A percentile compares a stretch with the other conserved stretches of the same genome.
phyloP scores from a whole-genome alignment of 345 rosid species.

The Mallotus nudiflorus region DNA sequence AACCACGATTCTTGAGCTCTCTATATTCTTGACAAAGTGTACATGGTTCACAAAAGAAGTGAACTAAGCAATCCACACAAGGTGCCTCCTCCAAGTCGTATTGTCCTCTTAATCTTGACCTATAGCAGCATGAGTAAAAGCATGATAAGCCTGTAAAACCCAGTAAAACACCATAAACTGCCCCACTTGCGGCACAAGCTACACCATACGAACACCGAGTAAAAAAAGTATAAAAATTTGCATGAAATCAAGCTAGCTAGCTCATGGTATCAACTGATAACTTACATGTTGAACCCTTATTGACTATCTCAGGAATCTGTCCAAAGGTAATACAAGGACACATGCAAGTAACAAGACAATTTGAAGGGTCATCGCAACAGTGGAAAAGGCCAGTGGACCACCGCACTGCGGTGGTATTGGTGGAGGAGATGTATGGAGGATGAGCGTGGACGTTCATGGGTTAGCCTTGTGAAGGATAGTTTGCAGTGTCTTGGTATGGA shows the following conservation, averaged over 20 bases:
- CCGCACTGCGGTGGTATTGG: constrained; percentile 2
- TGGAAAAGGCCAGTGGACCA: constrained; percentile 59
- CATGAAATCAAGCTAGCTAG: too few species aligned
- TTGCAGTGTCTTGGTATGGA: constrained; percentile 31
- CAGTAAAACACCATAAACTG: constrained; percentile 36
- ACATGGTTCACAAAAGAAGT: constrained; percentile 46
- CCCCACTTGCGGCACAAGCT: constrained; percentile 50
- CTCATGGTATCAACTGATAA: background rate
- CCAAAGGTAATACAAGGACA: constrained; percentile 56
- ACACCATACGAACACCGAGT: background rate
- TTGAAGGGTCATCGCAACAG: constrained; percentile 48
- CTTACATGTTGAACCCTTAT: constrained; percentile 43
- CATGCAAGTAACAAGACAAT: constrained; percentile 39
- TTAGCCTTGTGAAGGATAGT: constrained; percentile 28
- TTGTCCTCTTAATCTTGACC: constrained; percentile 48
- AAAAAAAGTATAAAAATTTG: too few species aligned
- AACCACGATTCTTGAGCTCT: constrained; percentile 50
- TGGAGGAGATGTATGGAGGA: constrained; percentile 12
- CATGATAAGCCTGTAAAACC: constrained; percentile 38
- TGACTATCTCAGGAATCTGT: constrained; percentile 46
- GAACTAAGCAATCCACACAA: constrained; percentile 52
- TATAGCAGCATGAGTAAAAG: constrained; percentile 42
- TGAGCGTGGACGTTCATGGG: constrained; percentile 33
- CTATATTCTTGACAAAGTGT: constrained; percentile 54
- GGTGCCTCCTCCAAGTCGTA: constrained; percentile 49